Evolutionary conservation across 352 stramenopile species (phyloP), one percentile per base, ranked within the genome.

Genomic region (Peronospora belbahrii): DNA sequence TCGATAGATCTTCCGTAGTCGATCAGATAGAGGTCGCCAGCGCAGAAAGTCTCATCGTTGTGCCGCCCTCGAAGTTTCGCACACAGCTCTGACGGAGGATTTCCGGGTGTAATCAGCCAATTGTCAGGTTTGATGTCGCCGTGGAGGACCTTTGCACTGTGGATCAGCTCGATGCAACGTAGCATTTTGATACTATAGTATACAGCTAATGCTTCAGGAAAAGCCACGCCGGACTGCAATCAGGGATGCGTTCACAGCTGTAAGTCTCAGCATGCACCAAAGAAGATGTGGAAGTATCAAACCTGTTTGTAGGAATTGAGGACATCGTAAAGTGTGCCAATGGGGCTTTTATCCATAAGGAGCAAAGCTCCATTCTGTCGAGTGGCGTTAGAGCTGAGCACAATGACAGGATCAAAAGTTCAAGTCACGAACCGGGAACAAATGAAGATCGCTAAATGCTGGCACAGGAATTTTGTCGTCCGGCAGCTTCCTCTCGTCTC

Each of bases 91-190:
- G 48, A 52, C 6, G 42, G 23, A 31, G 40, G 39, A 7, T 44
- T 53, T 14, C 73, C 57, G 24, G 62, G 53, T 19, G 64, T 52
- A 22, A 94, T 49, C 8, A 94, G 52, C 83, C 83, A 94, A 48
- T 94, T 94, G 34, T 94, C 81, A 6, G 83, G 83, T 47, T 94
- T 94, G 34, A 94, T 70, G 42, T 94, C 83, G 18, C 83, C 83
- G 31, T 94, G 83, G 3, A 94, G 59, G 51, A 94, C 52, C 0
- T 77, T 58, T 5, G 65, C 65, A 6, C 37, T 23, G 34, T 94
- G 83, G 24, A 94, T 57, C 11, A 76, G 22, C 32, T 89, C 74
- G 25, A 91, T 56, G 9, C 67, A 68, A n/a, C 56, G 59, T 6
- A 94, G 47, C 83, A 94, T 94, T 49, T 68, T 74, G 41, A 89